A percentile compares a stretch with the other conserved stretches of the same genome.
phyloP scores from a whole-genome alignment of 129 eudicot genomes.

The Calendula officinalis region DNA sequence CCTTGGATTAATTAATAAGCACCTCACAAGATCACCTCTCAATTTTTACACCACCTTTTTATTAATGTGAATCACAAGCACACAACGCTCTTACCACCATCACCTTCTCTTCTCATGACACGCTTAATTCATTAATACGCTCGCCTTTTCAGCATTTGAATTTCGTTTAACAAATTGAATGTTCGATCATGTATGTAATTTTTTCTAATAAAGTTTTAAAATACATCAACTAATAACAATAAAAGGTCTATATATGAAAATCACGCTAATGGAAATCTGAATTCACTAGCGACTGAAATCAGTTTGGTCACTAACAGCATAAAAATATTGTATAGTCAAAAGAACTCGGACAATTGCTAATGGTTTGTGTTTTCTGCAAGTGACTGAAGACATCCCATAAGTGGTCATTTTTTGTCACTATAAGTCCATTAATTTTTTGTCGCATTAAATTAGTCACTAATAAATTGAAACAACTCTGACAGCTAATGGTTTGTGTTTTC shows the following conservation, averaged over 20 bases:
- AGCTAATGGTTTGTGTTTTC: too few relatives aligned
- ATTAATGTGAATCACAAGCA: conserved; percentile 81
- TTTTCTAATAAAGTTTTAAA: neutral
- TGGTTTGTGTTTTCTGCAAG: too few relatives aligned
- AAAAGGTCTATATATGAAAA: neutral
- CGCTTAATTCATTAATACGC: conserved; percentile 42
- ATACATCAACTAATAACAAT: neutral
- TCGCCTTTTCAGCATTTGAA: conserved; percentile 36
- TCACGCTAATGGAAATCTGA: too few relatives aligned
- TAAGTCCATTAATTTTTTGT: too few relatives aligned
- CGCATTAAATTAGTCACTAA: too few relatives aligned
- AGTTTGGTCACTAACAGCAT: too few relatives aligned
- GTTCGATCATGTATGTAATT: neutral
- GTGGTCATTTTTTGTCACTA: too few relatives aligned
- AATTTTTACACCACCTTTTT: conserved; percentile 44
- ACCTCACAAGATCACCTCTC: conserved; percentile 51
- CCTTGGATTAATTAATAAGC: conserved; percentile 48
- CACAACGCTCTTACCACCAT: conserved; percentile 54
- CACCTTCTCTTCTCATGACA: conserved; percentile 74
- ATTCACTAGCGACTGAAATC: too few relatives aligned
- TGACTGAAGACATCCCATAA: too few relatives aligned
- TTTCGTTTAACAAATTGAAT: conserved; percentile 10
- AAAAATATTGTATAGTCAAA: too few relatives aligned
- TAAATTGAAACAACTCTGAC: too few relatives aligned
- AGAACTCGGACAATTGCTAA: too few relatives aligned